phyloP scores from a whole-genome alignment of 805 yeast genomes.

The Wickerhamiella parazyma region DNA sequence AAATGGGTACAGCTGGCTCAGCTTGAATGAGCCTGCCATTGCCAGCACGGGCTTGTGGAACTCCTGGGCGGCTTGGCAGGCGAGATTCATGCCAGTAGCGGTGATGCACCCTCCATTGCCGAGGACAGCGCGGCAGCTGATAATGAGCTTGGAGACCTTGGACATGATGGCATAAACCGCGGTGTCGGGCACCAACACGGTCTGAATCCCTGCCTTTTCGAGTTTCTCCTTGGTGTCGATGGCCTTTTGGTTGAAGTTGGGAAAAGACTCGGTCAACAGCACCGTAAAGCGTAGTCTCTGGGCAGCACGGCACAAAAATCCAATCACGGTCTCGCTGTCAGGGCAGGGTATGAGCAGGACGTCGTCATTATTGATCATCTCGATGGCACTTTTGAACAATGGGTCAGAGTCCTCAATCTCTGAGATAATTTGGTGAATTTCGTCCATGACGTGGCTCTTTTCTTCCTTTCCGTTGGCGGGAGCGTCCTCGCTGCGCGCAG shows the following conservation, averaged over 20 bases:
- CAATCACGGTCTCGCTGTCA: constrained; percentile 73
- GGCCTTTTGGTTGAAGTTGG: constrained; percentile 68
- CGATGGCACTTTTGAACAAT: constrained; percentile 79
- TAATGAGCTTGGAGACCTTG: constrained; percentile 86
- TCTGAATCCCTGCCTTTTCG: constrained; percentile 75
- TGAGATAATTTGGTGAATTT: constrained; percentile 81
- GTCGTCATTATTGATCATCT: constrained; percentile 79
- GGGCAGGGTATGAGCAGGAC: constrained; percentile 80
- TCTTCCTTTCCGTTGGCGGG: constrained; percentile 36
- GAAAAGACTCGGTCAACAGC: constrained; percentile 74
- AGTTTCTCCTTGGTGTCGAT: constrained; percentile 67
- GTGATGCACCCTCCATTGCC: constrained; percentile 94
- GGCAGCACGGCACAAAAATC: constrained; percentile 74
- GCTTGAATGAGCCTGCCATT: constrained; percentile 84
- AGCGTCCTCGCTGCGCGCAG: constrained; percentile 16
- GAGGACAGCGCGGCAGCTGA: constrained; percentile 84
- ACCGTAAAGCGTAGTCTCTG: constrained; percentile 86
- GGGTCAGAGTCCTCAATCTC: constrained; percentile 86
- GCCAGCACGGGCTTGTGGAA: constrained; percentile 94
- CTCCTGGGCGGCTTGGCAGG: constrained; percentile 90
- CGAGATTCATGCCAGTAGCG: constrained; percentile 80
- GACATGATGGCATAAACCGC: constrained; percentile 94
- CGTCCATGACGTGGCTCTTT: constrained; percentile 78
- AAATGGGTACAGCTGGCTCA: constrained; percentile 86
- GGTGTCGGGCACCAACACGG: constrained; percentile 84